phyloP scores from a whole-genome alignment of 208 protist genomes.

The Jaenimonas drosophilae region DNA sequence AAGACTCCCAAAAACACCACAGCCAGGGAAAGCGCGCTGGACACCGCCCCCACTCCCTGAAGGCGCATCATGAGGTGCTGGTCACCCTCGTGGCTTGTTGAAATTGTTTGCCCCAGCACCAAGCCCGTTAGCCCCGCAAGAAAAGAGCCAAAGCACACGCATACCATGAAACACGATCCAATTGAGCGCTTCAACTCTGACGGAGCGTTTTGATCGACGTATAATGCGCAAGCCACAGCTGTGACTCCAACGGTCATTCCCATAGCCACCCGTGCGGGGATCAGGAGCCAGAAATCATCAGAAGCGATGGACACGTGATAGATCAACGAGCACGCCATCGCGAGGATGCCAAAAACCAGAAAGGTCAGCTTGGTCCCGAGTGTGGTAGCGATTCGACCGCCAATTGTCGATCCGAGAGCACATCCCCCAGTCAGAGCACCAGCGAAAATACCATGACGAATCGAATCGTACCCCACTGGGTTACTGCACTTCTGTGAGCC shows the following conservation, averaged over 20 bases:
- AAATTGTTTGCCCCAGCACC: slow-evolving; percentile 9
- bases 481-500: slow-evolving; percentile 3
- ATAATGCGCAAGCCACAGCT: slow-evolving; percentile 11
- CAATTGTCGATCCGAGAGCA: slow-evolving; percentile 18
- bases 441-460: slow-evolving; percentile 17
- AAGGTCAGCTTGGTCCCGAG: slow-evolving; percentile 14
- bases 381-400: slow-evolving; percentile 10
- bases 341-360: slow-evolving; percentile 10
- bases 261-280: slow-evolving; percentile 15
- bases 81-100: slow-evolving; percentile 6
- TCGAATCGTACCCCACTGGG: slow-evolving; percentile 8
- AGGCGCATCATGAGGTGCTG: slow-evolving; percentile 15
- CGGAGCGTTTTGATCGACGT: slow-evolving; percentile 17
- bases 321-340: slow-evolving; percentile 4
- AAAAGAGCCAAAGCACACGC: slow-evolving; percentile 17
- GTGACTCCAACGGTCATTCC: slow-evolving; percentile 17
- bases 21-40: slow-evolving; percentile 8
- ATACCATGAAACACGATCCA: slow-evolving; percentile 24
- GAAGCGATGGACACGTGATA: slow-evolving; percentile 16
- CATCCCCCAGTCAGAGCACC: slow-evolving; percentile 18
- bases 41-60: slow-evolving; percentile 12
- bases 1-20: slow-evolving; percentile 3
- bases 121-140: slow-evolving; percentile 14
- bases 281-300: slow-evolving; percentile 17
- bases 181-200: slow-evolving; percentile 6